A percentile compares a stretch with the other conserved stretches of the same genome.
phyloP scores from a whole-genome alignment of 768 basidiomycete species.

The Exsudoporus frostii region DNA sequence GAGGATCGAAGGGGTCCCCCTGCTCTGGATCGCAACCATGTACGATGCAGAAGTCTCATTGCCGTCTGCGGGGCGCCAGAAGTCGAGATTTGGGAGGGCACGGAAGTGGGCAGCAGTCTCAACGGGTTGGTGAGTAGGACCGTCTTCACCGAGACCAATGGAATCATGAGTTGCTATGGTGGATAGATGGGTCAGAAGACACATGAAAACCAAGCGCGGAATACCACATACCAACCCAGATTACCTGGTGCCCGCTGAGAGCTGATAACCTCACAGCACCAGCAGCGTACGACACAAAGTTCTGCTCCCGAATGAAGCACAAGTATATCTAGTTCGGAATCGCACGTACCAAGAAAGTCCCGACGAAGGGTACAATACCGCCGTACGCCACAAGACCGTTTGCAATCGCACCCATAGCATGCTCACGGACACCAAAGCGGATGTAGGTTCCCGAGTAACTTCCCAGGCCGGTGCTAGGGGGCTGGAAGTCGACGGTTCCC shows the following conservation, averaged over 20 bases:
- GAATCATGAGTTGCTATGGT: slow-evolving; percentile 85
- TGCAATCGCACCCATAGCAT: slow-evolving; percentile 94
- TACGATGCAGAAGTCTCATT: slow-evolving; percentile 97
- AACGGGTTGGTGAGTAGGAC: slow-evolving; percentile 94
- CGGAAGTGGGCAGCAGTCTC: slow-evolving; percentile 87
- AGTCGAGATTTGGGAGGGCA: slow-evolving; percentile 86
- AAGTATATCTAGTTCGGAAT: background rate
- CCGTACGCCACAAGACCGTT: slow-evolving; percentile 91
- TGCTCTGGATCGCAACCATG: slow-evolving; percentile 70
- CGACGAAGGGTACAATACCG: slow-evolving; percentile 84
- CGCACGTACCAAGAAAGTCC: slow-evolving; percentile 78
- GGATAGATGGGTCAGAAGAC: background rate
- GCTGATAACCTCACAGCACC: slow-evolving; percentile 92
- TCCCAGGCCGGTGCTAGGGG: slow-evolving; percentile 79
- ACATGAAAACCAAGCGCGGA: background rate
- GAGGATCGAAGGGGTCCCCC: slow-evolving; percentile 76
- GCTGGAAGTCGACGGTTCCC: slow-evolving; percentile 87
- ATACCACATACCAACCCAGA: slow-evolving; percentile 77
- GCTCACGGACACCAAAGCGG: slow-evolving; percentile 96
- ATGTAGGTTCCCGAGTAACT: slow-evolving; percentile 85
- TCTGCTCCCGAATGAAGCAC: slow-evolving; percentile 41
- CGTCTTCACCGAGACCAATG: slow-evolving; percentile 90
- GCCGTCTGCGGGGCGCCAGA: slow-evolving; percentile 93
- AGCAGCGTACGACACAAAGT: slow-evolving; percentile 92
- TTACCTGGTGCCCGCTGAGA: slow-evolving; percentile 83